Evolutionary conservation across 306 rosid species (phyloP).

Genomic region (Oxytropis ochrocephala): DNA sequence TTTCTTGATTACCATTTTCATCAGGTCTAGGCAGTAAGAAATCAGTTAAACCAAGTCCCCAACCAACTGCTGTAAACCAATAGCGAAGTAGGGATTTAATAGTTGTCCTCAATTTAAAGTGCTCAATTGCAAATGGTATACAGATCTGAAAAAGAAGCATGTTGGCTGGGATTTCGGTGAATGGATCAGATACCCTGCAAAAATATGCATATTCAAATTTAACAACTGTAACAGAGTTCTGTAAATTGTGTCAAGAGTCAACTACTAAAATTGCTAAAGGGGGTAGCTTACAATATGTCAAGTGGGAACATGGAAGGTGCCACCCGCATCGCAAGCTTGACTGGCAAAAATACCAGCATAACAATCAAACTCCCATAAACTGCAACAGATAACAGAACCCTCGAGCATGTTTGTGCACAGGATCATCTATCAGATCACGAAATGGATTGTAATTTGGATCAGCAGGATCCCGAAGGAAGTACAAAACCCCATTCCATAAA

Average conservation of each 20-base stretch:
- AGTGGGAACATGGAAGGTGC: constrained; percentile 91
- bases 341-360: constrained; percentile 96
- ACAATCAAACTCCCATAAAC: constrained; percentile 98
- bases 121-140: constrained; percentile 96
- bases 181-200: constrained; percentile 96
- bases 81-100: constrained; percentile 80
- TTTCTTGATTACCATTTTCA: constrained; percentile 72
- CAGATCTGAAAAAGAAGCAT: constrained; percentile 98
- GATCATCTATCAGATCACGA: constrained; percentile 97
- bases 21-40: constrained; percentile 87
- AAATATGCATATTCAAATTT: constrained; percentile 14
- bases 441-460: constrained; percentile 99
- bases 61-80: constrained; percentile 96
- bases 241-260: neutral
- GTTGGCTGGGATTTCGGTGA: constrained; percentile 98
- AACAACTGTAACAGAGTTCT: neutral
- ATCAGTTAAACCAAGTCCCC: constrained; percentile 94
- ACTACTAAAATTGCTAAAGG: constrained; percentile 1
- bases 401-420: constrained; percentile 99
- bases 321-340: constrained; percentile 93
- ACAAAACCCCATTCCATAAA: constrained; percentile 91
- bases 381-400: constrained; percentile 90
- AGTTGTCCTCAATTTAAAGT: constrained; percentile 90
- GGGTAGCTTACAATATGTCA: constrained; percentile 76
- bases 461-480: constrained; percentile 97